These are phyloP conservation scores for Penicillium concentricum DNA, from an alignment of 2,329 filamentous ascomycete species.

Conservation along the genomic window DNA sequence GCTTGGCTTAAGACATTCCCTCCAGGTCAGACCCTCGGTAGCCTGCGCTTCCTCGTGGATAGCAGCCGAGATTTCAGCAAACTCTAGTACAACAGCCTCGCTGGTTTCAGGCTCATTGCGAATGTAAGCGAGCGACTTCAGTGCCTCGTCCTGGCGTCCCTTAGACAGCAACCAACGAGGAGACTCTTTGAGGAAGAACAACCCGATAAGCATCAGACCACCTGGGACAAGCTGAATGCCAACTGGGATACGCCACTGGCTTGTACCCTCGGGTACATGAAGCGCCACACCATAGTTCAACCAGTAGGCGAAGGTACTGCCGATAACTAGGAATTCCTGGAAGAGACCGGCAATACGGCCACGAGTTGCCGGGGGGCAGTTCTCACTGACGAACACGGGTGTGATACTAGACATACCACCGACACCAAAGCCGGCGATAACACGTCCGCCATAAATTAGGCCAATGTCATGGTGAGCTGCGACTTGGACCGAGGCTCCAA, in stretches of 20 bases:
- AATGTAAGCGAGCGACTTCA: conserved; percentile 37
- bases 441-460: conserved; percentile 39
- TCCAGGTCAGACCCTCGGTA: conserved; percentile 44
- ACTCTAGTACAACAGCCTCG: conserved; percentile 31
- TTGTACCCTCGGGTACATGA: conserved; percentile 44
- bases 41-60: conserved; percentile 43
- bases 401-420: conserved; percentile 42
- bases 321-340: conserved; percentile 40
- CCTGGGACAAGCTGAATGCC: conserved; percentile 55
- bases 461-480: conserved; percentile 32
- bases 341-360: conserved; percentile 39
- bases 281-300: conserved; percentile 53
- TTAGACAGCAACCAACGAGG: conserved; percentile 57
- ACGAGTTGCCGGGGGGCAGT: conserved; percentile 32
- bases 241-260: conserved; percentile 56
- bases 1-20: conserved; percentile 39
- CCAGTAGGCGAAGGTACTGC: conserved; percentile 53
- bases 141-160: conserved; percentile 48
- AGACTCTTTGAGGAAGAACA: conserved; percentile 54
- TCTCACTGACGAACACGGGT: conserved; percentile 39
- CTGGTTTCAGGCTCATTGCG: conserved; percentile 30
- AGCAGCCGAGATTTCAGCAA: conserved; percentile 42
- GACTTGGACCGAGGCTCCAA: conserved; percentile 37
- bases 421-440: conserved; percentile 38
- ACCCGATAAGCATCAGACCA: conserved; percentile 49